These are phyloP conservation scores for Globisporangium radiosum DNA, from an alignment of 352 stramenopile species.

Conservation along the genomic window DNA sequence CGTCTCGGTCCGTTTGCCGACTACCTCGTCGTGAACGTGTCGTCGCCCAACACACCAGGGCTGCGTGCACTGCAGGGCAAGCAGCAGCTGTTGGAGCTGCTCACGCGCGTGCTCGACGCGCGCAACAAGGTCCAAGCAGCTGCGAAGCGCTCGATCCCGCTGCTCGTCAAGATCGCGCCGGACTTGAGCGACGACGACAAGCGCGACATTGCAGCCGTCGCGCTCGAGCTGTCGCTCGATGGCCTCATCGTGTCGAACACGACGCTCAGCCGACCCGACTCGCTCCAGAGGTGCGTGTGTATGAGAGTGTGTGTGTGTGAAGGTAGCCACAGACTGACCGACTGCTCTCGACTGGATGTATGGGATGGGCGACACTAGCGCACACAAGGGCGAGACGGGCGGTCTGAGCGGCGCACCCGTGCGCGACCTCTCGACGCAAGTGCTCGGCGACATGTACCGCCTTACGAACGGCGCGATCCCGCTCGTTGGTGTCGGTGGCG, in stretches of 20 bases:
- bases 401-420: constrained; percentile 95
- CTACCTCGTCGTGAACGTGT: constrained; percentile 98
- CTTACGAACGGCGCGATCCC: constrained; percentile 91
- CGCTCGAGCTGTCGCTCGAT: constrained; percentile 86
- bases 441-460: constrained; percentile 93
- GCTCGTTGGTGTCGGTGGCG: constrained; percentile 95
- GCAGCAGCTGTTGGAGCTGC: constrained; percentile 70
- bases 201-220: constrained; percentile 90
- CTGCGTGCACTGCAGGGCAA: constrained; percentile 78
- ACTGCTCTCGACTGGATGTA: no score
- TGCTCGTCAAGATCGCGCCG: constrained; percentile 97
- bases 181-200: constrained; percentile 94
- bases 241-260: constrained; percentile 98
- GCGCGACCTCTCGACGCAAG: constrained; percentile 90
- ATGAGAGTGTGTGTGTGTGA: no score
- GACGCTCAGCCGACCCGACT: constrained; percentile 86
- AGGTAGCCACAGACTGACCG: no score
- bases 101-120: constrained; percentile 61
- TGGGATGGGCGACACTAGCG: constrained; percentile 11
- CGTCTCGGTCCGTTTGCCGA: constrained; percentile 92
- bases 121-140: constrained; percentile 51
- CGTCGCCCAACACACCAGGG: constrained; percentile 93
- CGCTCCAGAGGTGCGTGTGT: constrained; percentile 48
- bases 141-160: constrained; percentile 67
- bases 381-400: constrained; percentile 80